phyloP scores from a whole-genome alignment of 2,329 filamentous ascomycete genomes.

The Tolypocladium amazonense region DNA sequence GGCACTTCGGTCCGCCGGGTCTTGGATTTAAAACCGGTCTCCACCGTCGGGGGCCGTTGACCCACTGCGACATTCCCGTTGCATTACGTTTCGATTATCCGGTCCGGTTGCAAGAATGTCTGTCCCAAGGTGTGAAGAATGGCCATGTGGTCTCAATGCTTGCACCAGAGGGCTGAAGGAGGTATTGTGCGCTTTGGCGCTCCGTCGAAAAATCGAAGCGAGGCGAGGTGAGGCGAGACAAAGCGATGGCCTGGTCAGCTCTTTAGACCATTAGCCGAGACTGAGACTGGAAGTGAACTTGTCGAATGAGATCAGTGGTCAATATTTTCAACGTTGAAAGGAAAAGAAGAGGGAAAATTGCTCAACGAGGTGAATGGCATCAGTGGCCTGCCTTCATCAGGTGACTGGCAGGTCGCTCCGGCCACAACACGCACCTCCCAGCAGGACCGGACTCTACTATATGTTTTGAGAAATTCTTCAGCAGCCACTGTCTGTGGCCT shows the following conservation, averaged over 20 bases:
- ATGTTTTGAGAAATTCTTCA: not conserved
- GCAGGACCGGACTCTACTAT: not conserved
- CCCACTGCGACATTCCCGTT: not conserved
- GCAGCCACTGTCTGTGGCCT: not conserved
- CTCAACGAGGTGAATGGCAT: not conserved
- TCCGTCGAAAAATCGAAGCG: not conserved
- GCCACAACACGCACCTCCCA: not conserved
- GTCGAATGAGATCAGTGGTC: too few species aligned
- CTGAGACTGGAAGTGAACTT: not conserved
- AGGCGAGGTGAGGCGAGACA: not conserved
- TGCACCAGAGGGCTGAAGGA: not conserved
- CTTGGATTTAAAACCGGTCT: not conserved
- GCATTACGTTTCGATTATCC: not conserved
- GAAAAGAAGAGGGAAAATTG: not conserved
- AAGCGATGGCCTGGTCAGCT: not conserved
- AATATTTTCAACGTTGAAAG: too few species aligned
- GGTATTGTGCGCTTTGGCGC: not conserved
- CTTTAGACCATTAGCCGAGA: not conserved
- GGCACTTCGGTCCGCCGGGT: not conserved
- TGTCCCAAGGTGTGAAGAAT: not conserved
- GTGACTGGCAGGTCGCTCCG: not conserved
- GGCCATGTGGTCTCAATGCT: not conserved
- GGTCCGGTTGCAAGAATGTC: not conserved
- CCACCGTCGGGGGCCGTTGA: not conserved
- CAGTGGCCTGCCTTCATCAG: not conserved